phyloP scores from a whole-genome alignment of 164 flowering plant species.

The Brasenia schreberi region DNA sequence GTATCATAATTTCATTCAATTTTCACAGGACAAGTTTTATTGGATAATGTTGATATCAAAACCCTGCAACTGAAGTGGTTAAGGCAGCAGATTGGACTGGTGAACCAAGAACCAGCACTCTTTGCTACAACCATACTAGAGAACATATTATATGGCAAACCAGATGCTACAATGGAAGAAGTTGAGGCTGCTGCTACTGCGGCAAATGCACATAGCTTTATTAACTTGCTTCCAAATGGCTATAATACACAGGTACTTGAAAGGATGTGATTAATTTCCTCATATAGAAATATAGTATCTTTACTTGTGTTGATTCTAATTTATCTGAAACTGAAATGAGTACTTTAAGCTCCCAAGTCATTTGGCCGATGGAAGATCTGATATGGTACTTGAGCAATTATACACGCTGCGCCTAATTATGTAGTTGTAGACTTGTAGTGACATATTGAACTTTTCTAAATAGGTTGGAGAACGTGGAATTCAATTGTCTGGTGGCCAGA shows the following conservation, averaged over 20 bases:
- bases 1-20: background rate
- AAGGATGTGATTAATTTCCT: background rate
- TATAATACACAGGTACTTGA: slow-evolving; percentile 70
- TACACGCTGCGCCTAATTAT: background rate
- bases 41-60: slow-evolving; percentile 75
- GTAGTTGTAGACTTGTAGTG: background rate
- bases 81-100: slow-evolving; percentile 87
- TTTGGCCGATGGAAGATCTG: background rate
- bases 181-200: slow-evolving; percentile 87
- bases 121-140: slow-evolving; percentile 92
- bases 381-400: no score
- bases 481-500: slow-evolving; percentile 97
- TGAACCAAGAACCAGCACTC: slow-evolving; percentile 95
- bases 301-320: background rate
- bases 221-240: slow-evolving; percentile 77
- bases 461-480: slow-evolving; percentile 98
- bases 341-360: background rate
- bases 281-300: background rate
- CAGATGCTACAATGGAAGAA: slow-evolving; percentile 76
- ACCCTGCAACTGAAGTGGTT: slow-evolving; percentile 75
- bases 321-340: no score
- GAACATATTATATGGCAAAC: slow-evolving; percentile 87
- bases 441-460: background rate
- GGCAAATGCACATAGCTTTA: slow-evolving; percentile 92
- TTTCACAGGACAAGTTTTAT: slow-evolving; percentile 61